Evolutionary conservation across 1,284 basidiomycete species (phyloP).

Genomic region (Heterobasidion irregulare): DNA sequence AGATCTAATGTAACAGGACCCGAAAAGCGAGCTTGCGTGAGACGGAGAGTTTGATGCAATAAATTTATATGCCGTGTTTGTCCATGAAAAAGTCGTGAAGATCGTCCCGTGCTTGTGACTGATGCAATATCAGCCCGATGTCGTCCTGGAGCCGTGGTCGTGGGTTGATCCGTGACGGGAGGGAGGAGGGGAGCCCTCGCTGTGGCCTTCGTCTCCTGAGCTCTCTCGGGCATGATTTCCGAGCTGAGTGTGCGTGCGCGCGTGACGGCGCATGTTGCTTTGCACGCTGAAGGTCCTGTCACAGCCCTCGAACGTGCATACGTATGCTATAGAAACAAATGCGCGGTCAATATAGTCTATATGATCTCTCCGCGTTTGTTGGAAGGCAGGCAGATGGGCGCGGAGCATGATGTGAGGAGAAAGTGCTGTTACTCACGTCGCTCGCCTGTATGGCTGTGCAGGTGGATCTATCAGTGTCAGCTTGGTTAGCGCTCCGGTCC

Average conservation of each 20-base stretch:
- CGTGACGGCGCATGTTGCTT: constrained; percentile 82
- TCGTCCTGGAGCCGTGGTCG: not conserved
- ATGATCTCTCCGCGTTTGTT: not conserved
- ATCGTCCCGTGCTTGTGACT: not conserved
- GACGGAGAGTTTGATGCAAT: not conserved
- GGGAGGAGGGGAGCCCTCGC: constrained; percentile 14
- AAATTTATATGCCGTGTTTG: not conserved
- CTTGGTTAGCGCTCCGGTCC: not conserved
- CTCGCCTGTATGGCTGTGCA: constrained; percentile 79
- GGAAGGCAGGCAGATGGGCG: not conserved
- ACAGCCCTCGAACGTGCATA: constrained; percentile 67
- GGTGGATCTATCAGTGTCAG: constrained; percentile 52
- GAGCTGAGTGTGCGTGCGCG: constrained; percentile 55
- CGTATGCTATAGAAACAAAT: constrained; percentile 44
- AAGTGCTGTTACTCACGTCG: constrained; percentile 50
- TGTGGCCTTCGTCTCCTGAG: constrained; percentile 37
- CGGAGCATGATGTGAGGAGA: constrained; percentile 3
- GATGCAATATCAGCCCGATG: not conserved
- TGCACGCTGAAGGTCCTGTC: constrained; percentile 78
- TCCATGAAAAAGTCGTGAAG: not conserved
- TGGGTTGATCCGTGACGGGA: not conserved
- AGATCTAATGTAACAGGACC: not conserved
- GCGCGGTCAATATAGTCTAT: constrained; percentile 7
- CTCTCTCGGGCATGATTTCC: constrained; percentile 28
- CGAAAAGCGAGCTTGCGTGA: not conserved